Conservation (phyloP, 495 filamentous ascomycete genomes). For the Cryomyces minteri region DNA sequence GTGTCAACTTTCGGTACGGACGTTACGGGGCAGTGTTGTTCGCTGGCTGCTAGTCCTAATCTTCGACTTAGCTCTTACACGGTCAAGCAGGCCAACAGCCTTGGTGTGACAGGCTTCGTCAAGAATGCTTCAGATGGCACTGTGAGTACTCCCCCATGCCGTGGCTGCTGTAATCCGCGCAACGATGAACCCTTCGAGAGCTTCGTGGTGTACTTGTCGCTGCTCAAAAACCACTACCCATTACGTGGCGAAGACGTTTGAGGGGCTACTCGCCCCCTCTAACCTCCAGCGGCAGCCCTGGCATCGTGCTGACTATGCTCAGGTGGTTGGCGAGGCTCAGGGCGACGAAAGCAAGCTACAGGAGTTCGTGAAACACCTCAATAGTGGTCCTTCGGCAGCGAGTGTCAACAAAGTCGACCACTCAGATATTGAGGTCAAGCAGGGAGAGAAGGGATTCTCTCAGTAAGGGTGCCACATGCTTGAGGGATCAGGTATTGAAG, state of each 20-base stretch:
- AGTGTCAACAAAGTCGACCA: constrained; percentile 57
- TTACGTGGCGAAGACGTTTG: no score
- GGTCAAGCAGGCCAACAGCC: constrained; percentile 41
- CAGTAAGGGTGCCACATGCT: neutral
- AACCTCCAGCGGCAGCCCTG: neutral
- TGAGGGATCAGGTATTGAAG: neutral
- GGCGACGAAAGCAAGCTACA: constrained; percentile 44
- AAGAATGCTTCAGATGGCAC: constrained; percentile 56
- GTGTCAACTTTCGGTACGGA: constrained; percentile 52
- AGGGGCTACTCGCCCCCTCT: no score
- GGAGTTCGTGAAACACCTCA: constrained; percentile 54
- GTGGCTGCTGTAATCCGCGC: no score
- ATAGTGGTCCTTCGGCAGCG: constrained; percentile 49
- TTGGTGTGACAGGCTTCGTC: constrained; percentile 61
- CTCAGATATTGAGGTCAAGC: constrained; percentile 36
- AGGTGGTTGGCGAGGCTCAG: constrained; percentile 89
- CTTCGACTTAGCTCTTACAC: constrained; percentile 41
- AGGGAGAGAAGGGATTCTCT: constrained; percentile 44
- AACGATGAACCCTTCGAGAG: no score
- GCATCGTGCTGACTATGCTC: neutral
- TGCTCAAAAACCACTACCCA: no score
- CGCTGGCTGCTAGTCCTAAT: neutral
- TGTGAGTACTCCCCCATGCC: constrained; percentile 20
- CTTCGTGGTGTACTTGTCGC: no score
- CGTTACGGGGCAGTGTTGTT: neutral